Percentiles rank a stretch among this genome's conserved stretches.
phyloP scores from a whole-genome alignment of 305 asterid species.

The Solanum hybrid region DNA sequence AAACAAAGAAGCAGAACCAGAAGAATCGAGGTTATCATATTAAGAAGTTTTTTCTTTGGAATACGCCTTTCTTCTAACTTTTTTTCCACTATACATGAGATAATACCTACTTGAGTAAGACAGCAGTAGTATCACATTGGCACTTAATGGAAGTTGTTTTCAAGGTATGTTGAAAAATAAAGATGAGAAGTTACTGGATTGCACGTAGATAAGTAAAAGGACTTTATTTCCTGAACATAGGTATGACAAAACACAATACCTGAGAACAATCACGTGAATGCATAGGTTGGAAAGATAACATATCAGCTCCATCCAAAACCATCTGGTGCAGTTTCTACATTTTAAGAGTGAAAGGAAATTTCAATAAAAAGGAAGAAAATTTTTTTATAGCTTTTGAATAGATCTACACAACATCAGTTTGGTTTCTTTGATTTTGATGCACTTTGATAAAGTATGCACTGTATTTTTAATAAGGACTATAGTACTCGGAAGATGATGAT shows the following conservation, averaged over 20 bases:
- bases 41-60: neutral
- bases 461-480: neutral
- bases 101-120: neutral
- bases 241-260: conserved; percentile 33
- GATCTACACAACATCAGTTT: neutral
- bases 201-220: neutral
- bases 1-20: neutral
- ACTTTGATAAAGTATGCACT: neutral
- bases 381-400: neutral
- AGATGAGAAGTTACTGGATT: neutral
- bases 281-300: conserved; percentile 78
- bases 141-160: neutral
- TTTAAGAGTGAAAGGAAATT: conserved; percentile 2
- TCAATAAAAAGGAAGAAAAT: neutral
- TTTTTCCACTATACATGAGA: neutral
- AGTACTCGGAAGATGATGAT: neutral
- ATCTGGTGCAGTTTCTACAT: conserved; percentile 69
- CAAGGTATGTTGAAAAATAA: neutral
- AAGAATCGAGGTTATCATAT: neutral
- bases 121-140: neutral
- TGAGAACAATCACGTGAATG: conserved; percentile 82
- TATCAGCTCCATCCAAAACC: conserved; percentile 72
- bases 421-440: neutral
- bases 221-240: neutral
- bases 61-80: neutral